Evolutionary conservation across 2,329 filamentous ascomycete genomes (phyloP).

Genomic region (Neospermospora avenae): DNA sequence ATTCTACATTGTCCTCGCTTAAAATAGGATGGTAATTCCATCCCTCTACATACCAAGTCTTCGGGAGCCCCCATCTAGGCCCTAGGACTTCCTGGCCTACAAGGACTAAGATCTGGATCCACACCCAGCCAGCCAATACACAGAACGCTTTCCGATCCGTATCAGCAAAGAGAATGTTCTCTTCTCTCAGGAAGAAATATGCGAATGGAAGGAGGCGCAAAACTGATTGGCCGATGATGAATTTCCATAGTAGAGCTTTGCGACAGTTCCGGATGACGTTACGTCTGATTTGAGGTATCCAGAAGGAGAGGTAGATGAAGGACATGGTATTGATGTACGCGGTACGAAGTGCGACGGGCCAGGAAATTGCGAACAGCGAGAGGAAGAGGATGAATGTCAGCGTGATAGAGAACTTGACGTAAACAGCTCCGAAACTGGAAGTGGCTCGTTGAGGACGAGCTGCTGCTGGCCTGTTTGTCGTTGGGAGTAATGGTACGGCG

Average conservation of each 20-base stretch:
- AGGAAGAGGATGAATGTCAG: constrained; percentile 56
- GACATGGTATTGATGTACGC: constrained; percentile 61
- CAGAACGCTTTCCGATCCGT: constrained; percentile 64
- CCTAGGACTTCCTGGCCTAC: constrained; percentile 80
- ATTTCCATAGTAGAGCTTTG: constrained; percentile 86
- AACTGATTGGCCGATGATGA: constrained; percentile 78
- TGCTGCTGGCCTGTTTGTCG: constrained; percentile 32
- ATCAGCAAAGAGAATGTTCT: constrained; percentile 78
- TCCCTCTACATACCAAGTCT: constrained; percentile 64
- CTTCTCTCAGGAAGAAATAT: constrained; percentile 76
- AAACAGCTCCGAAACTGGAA: constrained; percentile 51
- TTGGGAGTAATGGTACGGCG: constrained; percentile 26
- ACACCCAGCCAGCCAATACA: constrained; percentile 72
- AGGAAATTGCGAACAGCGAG: constrained; percentile 56
- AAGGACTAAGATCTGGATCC: constrained; percentile 79
- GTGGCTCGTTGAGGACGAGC: constrained; percentile 21
- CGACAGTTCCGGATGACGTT: constrained; percentile 90
- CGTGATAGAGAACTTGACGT: constrained; percentile 54
- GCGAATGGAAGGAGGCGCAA: constrained; percentile 75
- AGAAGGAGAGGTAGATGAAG: constrained; percentile 82
- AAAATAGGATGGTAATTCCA: constrained; percentile 96
- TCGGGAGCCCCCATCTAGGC: constrained; percentile 79
- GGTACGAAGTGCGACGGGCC: constrained; percentile 53
- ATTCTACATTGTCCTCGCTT: constrained; percentile 76
- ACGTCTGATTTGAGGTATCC: constrained; percentile 87